Conservation (phyloP, 2,329 filamentous ascomycete genomes). For the Ophiostoma sp. region DNA sequence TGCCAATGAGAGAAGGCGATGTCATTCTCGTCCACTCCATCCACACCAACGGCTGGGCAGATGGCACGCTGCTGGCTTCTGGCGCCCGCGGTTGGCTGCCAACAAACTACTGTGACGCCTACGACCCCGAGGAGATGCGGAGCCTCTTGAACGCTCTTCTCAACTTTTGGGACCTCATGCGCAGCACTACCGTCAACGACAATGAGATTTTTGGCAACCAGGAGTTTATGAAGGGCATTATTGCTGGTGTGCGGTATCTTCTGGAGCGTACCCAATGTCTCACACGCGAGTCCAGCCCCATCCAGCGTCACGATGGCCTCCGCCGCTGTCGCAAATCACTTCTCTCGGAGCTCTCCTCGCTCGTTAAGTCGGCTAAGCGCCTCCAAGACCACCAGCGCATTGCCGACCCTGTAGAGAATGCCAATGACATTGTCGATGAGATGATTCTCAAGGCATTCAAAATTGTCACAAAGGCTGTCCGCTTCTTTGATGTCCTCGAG, state of each 20-base stretch:
- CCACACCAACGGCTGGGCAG: constrained; percentile 97
- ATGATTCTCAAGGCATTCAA: constrained; percentile 92
- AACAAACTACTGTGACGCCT: constrained; percentile 96
- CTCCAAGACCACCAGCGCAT: constrained; percentile 67
- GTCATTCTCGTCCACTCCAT: constrained; percentile 92
- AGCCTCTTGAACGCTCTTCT: constrained; percentile 79
- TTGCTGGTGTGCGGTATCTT: constrained; percentile 85
- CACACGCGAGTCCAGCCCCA: constrained; percentile 69
- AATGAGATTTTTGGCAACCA: constrained; percentile 79
- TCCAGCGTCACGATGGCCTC: constrained; percentile 70
- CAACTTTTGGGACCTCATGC: constrained; percentile 86
- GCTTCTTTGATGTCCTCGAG: constrained; percentile 81
- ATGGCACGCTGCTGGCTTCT: constrained; percentile 81
- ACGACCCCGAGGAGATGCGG: constrained; percentile 81
- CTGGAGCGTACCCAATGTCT: constrained; percentile 84
- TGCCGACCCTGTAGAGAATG: constrained; percentile 47
- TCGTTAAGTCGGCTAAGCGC: constrained; percentile 84
- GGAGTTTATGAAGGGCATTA: constrained; percentile 89
- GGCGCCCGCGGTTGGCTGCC: constrained; percentile 91
- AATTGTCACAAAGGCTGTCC: constrained; percentile 84
- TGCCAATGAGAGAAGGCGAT: constrained; percentile 84
- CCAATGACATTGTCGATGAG: constrained; percentile 79
- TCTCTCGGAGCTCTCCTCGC: constrained; percentile 78
- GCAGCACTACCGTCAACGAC: constrained; percentile 70
- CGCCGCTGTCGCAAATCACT: constrained; percentile 79